Base-by-base conservation (phyloP, 352 stramenopile species). In the Pythium coloratum region DNA sequence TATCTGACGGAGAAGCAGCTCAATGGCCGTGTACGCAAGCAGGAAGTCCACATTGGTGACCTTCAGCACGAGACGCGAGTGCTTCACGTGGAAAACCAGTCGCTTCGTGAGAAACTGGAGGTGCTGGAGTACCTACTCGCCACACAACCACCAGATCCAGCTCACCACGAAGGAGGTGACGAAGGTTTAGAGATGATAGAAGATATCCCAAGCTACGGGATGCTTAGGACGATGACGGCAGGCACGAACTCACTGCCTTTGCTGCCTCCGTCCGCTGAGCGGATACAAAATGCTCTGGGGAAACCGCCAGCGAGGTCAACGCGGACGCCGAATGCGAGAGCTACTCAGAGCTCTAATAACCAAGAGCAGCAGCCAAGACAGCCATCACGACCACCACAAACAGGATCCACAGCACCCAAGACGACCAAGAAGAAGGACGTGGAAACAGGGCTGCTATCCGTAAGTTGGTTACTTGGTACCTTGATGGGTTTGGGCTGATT, bases 1-100 rank as follows among this genome's bases (percentile, higher is more conserved):
- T 81, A 81, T 32, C 32, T 73, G 32, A 88, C 76, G 0, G 80
- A 86, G 46, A 82, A 81, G 57, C 49, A 75, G 51, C 71, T 88
- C 16, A 64, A 36, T 0, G 67, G 72, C 6, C 68, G 71, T 16
- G 55, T 81, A 1, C 24, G 53, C 5, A 53, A 24, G 18, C 69
- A 81, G 24, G 58, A 70, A 50, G 38, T 10, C 2, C 59, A 55
- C n/a, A 75, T 83, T 6, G 70, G 59, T 8, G 62, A 71, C 4
- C 26, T 83, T 28, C 38, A 72, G 34, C 67, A 76, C 55, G 77
- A 88, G 30, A 75, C 69, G 2, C 79, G 75, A 2, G 74, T 81
- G 18, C 60, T 88, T 7, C 80, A 78, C 24, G 69, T 88, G 6
- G 79, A 86, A 53, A 88, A 88, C 71, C 79, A 84, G 67, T 77